Conservation (phyloP, 2,329 filamentous ascomycete genomes). For the Aspergillus novofumigatus region DNA sequence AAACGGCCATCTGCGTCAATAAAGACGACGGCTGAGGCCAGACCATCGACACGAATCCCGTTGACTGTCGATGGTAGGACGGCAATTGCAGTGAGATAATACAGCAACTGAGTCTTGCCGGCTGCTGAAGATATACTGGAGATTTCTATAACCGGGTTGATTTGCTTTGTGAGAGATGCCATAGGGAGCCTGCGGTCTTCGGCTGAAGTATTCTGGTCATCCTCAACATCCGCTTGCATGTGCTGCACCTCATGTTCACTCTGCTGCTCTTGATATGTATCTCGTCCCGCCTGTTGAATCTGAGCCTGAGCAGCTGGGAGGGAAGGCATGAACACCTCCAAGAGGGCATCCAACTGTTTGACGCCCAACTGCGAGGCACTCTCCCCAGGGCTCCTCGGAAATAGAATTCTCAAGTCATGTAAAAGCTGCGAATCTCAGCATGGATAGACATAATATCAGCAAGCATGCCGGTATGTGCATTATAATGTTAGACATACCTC, state of each 20-base stretch:
- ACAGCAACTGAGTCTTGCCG: slow-evolving; percentile 58
- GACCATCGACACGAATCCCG: slow-evolving; percentile 39
- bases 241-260: slow-evolving; percentile 2
- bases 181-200: not conserved
- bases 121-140: slow-evolving; percentile 47
- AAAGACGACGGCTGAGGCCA: slow-evolving; percentile 49
- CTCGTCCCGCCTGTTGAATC: slow-evolving; percentile 1
- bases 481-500: slow-evolving; percentile 40
- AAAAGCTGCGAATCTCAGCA: slow-evolving; percentile 22
- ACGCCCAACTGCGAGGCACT: slow-evolving; percentile 37
- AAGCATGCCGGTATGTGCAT: not conserved
- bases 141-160: slow-evolving; percentile 49
- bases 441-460: not conserved
- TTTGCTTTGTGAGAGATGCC: slow-evolving; percentile 1
- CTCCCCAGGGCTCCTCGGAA: slow-evolving; percentile 12
- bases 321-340: slow-evolving; percentile 33
- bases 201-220: not conserved
- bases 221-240: not conserved
- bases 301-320: slow-evolving; percentile 5
- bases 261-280: slow-evolving; percentile 9
- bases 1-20: slow-evolving; percentile 56
- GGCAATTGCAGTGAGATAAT: slow-evolving; percentile 50
- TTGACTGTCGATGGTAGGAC: slow-evolving; percentile 44
- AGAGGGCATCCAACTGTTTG: slow-evolving; percentile 43
- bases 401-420: slow-evolving; percentile 26